Evolutionary conservation across 179 eudicot species (phyloP).

Genomic region (Corrigiola litoralis): DNA sequence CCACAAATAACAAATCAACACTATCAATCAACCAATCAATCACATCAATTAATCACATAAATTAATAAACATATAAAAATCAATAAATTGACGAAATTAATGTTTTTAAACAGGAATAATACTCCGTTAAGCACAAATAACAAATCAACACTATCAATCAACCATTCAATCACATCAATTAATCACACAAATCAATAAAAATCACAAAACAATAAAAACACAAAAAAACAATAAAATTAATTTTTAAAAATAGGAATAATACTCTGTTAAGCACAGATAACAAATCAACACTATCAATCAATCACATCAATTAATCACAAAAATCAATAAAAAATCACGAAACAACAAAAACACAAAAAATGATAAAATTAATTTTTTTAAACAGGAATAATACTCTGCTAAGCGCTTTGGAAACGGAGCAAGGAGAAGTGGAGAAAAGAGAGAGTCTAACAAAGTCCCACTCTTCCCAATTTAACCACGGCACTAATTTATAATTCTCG

Average conservation of each 20-base stretch:
- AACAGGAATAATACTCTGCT: constrained; percentile 43
- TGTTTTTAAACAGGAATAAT: too few species aligned
- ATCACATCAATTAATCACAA: neutral
- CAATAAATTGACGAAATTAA: neutral
- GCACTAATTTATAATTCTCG: constrained; percentile 56
- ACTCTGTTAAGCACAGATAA: too few species aligned
- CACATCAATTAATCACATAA: neutral
- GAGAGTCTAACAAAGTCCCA: constrained; percentile 67
- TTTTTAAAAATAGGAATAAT: too few species aligned
- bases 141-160: too few species aligned
- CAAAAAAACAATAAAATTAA: neutral
- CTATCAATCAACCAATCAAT: neutral
- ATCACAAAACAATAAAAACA: too few species aligned
- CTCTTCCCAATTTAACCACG: constrained; percentile 92
- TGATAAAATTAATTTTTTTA: neutral
- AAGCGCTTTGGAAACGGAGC: constrained; percentile 46
- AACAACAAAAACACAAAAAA: neutral
- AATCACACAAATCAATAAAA: neutral
- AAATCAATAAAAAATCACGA: too few species aligned
- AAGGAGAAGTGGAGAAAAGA: constrained; percentile 56
- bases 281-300: too few species aligned
- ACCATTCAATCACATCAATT: neutral
- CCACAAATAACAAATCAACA: too few species aligned
- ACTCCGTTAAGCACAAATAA: too few species aligned
- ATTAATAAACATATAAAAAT: too few species aligned